These are phyloP conservation scores for Apiospora phragmitis DNA, from an alignment of 2,329 filamentous ascomycete species.

Conservation along the genomic window DNA sequence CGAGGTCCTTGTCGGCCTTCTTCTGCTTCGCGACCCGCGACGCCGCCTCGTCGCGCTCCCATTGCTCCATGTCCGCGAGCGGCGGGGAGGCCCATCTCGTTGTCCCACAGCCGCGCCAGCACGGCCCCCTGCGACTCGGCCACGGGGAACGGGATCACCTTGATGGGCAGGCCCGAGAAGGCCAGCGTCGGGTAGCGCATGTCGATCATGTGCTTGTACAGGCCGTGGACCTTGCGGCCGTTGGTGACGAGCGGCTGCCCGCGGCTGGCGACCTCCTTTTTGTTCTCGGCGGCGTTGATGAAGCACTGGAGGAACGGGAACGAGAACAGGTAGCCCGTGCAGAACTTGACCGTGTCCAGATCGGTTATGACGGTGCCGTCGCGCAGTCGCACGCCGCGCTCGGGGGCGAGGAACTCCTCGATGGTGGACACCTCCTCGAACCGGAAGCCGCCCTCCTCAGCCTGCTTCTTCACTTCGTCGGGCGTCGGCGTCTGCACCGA, in stretches of 20 bases:
- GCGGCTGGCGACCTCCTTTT: not conserved
- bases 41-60: conserved; percentile 65
- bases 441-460: conserved; percentile 45
- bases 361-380: conserved; percentile 64
- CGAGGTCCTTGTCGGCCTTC: not conserved
- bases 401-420: conserved; percentile 51
- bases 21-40: conserved; percentile 43
- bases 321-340: conserved; percentile 86
- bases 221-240: conserved; percentile 68
- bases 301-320: conserved; percentile 68
- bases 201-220: conserved; percentile 81
- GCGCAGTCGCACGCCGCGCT: conserved; percentile 62
- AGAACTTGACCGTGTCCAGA: conserved; percentile 80
- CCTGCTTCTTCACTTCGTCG: conserved; percentile 18
- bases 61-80: conserved; percentile 62
- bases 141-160: conserved; percentile 85
- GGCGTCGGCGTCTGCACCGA: conserved; percentile 56
- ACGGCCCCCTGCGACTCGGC: conserved; percentile 78
- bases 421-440: conserved; percentile 60
- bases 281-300: not conserved
- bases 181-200: conserved; percentile 74
- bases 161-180: conserved; percentile 75
- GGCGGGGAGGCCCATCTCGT: conserved; percentile 68
- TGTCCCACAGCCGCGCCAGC: conserved; percentile 75
- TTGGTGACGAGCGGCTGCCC: conserved; percentile 48